Evolutionary conservation across 164 flowering plant genomes (phyloP), one percentile per base, ranked within the genome.

Genomic region (Magnolia sinica): DNA sequence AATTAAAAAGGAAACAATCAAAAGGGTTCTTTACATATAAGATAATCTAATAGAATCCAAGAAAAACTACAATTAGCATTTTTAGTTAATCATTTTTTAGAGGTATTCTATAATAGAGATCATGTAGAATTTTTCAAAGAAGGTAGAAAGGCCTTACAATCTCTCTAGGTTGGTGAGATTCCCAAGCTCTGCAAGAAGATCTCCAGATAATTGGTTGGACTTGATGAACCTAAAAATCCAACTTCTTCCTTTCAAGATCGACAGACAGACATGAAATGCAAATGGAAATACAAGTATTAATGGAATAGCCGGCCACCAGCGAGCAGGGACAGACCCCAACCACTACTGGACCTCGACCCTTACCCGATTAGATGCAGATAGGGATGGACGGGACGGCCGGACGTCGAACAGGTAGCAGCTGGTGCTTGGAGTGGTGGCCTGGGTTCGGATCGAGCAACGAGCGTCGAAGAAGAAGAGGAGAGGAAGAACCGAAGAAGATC

Each of bases 161-260:
- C 66, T 73, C 58, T 65, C 50, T 68, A 86, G 70, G 70, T 76
- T 76, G 65, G 69, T 64, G 63, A 86, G 64, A n/a, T 84, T 69
- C 68, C 86, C 86, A n/a, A 85, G 82, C 73, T 80, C 79, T 31
- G 81, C 73, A 72, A 86, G 86, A 81, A 86, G 76, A 49, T 72
- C 37, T 65, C 85, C 82, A 61, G 71, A 77, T 71, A 86, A 71
- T 19, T 51, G 75, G 77, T 86, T 84, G 68, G 51, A 70, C 67
- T 84, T 85, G 69, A 86, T 61, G 66, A 50, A 65, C 81, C 86
- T 86, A 80, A 50, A 71, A 70, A n/a, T 52, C 16, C 16, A 8
- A 5, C 77, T 23, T n/a, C 49, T 61, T 3, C 50, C 6, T 7
- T 37, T 3, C 11, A 7, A 31, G 22, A 7, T 24, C 65, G 8